A percentile compares a stretch with the other conserved stretches of the same genome.
Conservation (phyloP, 2,329 filamentous ascomycete genomes). For the Monosporascus sp. region DNA sequence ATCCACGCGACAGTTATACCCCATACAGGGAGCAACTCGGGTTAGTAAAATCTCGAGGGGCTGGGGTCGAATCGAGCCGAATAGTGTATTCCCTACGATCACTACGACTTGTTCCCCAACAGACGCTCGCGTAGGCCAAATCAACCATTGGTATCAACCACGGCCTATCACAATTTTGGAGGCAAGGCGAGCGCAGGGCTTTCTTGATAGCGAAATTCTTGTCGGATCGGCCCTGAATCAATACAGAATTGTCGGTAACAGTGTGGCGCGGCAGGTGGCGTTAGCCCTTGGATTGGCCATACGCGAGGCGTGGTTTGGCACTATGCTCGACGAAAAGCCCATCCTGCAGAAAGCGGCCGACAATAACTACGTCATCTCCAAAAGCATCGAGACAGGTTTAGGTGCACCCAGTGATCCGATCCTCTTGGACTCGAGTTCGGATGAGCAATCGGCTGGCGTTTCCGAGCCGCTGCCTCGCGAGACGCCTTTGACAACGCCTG, state of each 20-base stretch:
- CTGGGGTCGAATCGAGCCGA: constrained; percentile 48
- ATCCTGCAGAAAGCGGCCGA: constrained; percentile 2
- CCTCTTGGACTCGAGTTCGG: background rate
- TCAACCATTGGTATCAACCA: constrained; percentile 61
- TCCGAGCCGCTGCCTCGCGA: constrained; percentile 1
- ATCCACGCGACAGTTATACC: constrained; percentile 36
- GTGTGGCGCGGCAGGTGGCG: constrained; percentile 64
- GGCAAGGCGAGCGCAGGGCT: constrained; percentile 61
- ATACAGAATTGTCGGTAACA: constrained; percentile 68
- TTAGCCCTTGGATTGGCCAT: constrained; percentile 60
- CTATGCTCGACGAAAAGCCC: constrained; percentile 24
- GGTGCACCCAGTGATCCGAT: background rate
- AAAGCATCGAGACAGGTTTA: background rate
- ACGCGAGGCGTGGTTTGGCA: constrained; percentile 49
- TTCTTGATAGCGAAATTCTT: constrained; percentile 64
- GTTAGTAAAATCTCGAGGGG: constrained; percentile 26
- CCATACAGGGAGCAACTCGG: constrained; percentile 10
- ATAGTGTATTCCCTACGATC: constrained; percentile 56
- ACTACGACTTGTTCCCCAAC: constrained; percentile 45
- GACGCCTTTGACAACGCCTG: constrained; percentile 10
- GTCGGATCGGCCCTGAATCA: constrained; percentile 52
- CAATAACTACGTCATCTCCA: background rate
- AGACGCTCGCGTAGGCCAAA: constrained; percentile 50
- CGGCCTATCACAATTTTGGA: constrained; percentile 62
- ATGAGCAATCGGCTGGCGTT: constrained; percentile 3